Evolutionary conservation across 2,329 filamentous ascomycete genomes (phyloP).

Genomic region (Colletotrichum costaricense): DNA sequence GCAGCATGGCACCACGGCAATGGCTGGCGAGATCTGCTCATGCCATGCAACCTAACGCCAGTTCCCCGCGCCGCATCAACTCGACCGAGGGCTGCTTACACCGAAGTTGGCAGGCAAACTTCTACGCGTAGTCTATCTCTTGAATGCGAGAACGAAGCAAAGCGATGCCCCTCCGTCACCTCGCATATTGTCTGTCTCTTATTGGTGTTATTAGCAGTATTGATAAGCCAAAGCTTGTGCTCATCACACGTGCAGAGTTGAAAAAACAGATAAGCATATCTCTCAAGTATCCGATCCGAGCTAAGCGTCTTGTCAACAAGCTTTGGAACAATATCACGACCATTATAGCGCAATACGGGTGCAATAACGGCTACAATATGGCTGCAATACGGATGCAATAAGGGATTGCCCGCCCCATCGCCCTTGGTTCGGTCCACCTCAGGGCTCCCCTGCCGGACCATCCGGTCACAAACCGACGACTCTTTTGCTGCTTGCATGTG

Average conservation of each 20-base stretch:
- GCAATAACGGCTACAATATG: background rate
- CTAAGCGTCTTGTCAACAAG: conserved; percentile 5
- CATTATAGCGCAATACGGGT: conserved; percentile 6
- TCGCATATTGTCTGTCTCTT: background rate
- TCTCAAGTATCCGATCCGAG: conserved; percentile 3
- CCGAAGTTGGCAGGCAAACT: conserved; percentile 5
- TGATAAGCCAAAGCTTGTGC: background rate
- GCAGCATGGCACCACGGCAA: background rate
- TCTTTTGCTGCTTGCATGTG: background rate
- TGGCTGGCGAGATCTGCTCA: conserved; percentile 11
- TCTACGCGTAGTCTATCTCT: no score
- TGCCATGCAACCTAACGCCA: conserved; percentile 13
- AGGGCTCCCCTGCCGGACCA: background rate
- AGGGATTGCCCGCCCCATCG: background rate
- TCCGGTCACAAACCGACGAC: background rate
- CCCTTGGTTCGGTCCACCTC: conserved; percentile 2
- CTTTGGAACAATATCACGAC: background rate
- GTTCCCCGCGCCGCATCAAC: background rate
- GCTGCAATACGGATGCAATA: conserved; percentile 6
- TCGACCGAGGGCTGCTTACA: background rate
- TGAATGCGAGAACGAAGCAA: background rate
- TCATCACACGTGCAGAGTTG: background rate
- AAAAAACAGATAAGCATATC: conserved; percentile 7
- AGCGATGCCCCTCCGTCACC: background rate
- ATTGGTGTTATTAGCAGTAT: background rate